A percentile compares a stretch with the other conserved stretches of the same genome.
These are phyloP conservation scores for Crucihimalaya himalaica DNA, from an alignment of 345 rosid species.

Conservation along the genomic window DNA sequence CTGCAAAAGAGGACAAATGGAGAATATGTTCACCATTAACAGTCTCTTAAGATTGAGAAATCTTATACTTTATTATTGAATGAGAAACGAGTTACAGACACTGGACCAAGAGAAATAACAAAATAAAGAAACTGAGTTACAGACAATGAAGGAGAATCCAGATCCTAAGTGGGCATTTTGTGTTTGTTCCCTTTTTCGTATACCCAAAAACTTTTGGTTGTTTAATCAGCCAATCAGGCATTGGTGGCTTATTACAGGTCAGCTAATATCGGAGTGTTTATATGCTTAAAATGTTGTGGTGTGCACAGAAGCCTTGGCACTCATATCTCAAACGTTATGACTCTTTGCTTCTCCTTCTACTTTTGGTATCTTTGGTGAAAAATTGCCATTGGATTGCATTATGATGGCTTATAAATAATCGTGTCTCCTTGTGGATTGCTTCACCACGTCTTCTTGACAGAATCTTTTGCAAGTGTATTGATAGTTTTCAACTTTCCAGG, in stretches of 20 bases:
- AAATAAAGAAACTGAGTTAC: too few species aligned
- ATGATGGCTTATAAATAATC: slow-evolving; percentile 4
- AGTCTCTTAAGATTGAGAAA: too few species aligned
- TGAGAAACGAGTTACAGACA: too few species aligned
- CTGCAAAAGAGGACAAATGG: too few species aligned
- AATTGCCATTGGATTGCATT: neutral
- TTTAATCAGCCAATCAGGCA: slow-evolving; percentile 24
- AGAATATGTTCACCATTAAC: too few species aligned
- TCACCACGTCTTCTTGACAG: too few species aligned
- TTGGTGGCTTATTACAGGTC: slow-evolving; percentile 58
- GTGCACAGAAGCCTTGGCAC: slow-evolving; percentile 97
- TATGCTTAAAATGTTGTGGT: slow-evolving; percentile 96
- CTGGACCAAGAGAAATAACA: too few species aligned
- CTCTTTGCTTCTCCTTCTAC: slow-evolving; percentile 17
- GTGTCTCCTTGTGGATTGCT: neutral
- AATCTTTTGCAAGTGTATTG: too few species aligned
- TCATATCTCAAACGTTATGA: slow-evolving; percentile 92
- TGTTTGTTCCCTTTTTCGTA: neutral
- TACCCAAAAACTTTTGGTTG: neutral
- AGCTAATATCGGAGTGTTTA: slow-evolving; percentile 92
- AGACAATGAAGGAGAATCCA: too few species aligned
- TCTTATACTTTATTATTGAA: too few species aligned
- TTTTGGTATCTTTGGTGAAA: neutral
- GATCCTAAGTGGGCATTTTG: too few species aligned
- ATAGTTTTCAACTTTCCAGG: too few species aligned